phyloP scores from a whole-genome alignment of 2,329 filamentous ascomycete species.

The Graphiopsis chlorocephala region DNA sequence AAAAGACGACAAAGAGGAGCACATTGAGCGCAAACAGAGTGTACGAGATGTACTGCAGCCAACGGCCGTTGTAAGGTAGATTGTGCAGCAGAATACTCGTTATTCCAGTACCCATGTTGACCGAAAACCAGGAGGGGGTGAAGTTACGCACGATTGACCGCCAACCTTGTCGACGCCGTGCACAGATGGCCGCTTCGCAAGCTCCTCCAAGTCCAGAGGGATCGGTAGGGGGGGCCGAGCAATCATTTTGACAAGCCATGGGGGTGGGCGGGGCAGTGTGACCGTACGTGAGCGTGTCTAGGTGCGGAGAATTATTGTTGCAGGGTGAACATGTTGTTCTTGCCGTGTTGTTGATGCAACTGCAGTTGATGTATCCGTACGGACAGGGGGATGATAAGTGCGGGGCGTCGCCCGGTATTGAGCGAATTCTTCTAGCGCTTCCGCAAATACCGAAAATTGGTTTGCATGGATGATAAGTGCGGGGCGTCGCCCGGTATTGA shows the following conservation, averaged over 20 bases:
- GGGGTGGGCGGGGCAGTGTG: constrained; percentile 1
- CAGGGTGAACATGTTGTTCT: constrained; percentile 4
- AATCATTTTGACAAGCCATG: constrained; percentile 5
- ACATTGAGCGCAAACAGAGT: constrained; percentile 61
- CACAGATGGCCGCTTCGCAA: constrained; percentile 3
- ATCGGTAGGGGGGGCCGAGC: constrained; percentile 2
- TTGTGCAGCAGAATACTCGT: constrained; percentile 61
- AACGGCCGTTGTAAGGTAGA: constrained; percentile 58
- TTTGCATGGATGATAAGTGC: too few relatives aligned
- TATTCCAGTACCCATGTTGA: constrained; percentile 63
- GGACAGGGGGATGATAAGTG: too few relatives aligned
- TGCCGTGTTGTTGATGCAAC: too few relatives aligned
- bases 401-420: not conserved
- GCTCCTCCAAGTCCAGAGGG: constrained; percentile 3
- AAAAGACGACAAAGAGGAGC: constrained; percentile 55
- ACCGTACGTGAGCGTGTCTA: constrained; percentile 6
- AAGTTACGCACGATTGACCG: constrained; percentile 30
- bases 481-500: constrained; percentile 1
- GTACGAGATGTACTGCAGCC: constrained; percentile 59
- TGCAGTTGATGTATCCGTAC: not conserved
- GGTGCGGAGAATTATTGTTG: constrained; percentile 4
- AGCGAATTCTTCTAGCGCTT: not conserved
- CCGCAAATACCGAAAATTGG: not conserved
- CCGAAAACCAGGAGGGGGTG: constrained; percentile 31
- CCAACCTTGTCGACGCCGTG: constrained; percentile 22